These are phyloP conservation scores for Cryptosporidium canis DNA, from an alignment of 169 alveolate genomes.

Conservation along the genomic window DNA sequence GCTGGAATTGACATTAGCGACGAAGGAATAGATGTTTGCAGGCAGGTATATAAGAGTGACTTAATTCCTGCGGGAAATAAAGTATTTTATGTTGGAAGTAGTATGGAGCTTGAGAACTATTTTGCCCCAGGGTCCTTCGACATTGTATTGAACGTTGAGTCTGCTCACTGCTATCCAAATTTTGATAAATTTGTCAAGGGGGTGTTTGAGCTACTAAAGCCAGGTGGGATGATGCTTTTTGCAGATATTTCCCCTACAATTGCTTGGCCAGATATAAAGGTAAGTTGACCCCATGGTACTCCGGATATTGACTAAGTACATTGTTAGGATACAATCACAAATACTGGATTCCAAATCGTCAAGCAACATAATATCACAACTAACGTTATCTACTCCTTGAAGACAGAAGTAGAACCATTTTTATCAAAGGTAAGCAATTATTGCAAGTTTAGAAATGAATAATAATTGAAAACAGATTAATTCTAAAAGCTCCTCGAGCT, in stretches of 20 bases:
- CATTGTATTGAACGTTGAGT: slow-evolving; percentile 49
- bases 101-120: slow-evolving; percentile 69
- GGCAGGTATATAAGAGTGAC: slow-evolving; percentile 53
- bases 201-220: slow-evolving; percentile 45
- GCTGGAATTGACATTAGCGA: slow-evolving; percentile 72
- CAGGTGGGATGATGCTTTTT: slow-evolving; percentile 70
- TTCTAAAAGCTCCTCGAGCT: slow-evolving; percentile 61
- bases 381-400: slow-evolving; percentile 45
- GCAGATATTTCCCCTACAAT: slow-evolving; percentile 72
- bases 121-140: slow-evolving; percentile 68
- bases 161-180: slow-evolving; percentile 67
- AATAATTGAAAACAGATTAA: slow-evolving; percentile 5
- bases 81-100: slow-evolving; percentile 66
- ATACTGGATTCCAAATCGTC: slow-evolving; percentile 47
- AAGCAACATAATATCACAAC: slow-evolving; percentile 48
- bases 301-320: background rate
- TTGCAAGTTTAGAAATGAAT: background rate
- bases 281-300: background rate
- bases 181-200: slow-evolving; percentile 68
- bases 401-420: slow-evolving; percentile 68
- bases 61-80: slow-evolving; percentile 63
- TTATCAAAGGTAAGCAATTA: slow-evolving; percentile 49
- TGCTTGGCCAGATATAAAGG: slow-evolving; percentile 73
- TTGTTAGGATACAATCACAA: slow-evolving; percentile 62
- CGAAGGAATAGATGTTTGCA: slow-evolving; percentile 62